phyloP scores from a whole-genome alignment of 306 rosid species.

The Gillenia trifoliata region DNA sequence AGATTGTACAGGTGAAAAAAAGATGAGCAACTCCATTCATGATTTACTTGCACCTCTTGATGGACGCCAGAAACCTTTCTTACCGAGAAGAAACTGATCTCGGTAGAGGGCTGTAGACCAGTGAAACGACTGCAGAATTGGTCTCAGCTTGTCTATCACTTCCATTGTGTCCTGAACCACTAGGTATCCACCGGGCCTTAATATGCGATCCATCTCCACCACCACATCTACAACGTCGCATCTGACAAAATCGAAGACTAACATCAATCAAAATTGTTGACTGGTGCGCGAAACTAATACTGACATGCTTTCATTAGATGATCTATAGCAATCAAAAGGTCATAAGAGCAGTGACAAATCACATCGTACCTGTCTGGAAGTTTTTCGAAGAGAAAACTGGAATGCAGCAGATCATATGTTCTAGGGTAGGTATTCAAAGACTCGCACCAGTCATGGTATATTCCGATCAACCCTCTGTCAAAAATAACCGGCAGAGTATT shows the following conservation, averaged over 20 bases:
- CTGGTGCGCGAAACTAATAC: neutral
- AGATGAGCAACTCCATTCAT: neutral
- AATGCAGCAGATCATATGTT: constrained; percentile 80
- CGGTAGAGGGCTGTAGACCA: constrained; percentile 55
- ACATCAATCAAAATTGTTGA: neutral
- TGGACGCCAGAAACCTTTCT: constrained; percentile 90
- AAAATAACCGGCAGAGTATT: constrained; percentile 64
- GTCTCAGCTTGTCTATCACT: constrained; percentile 49
- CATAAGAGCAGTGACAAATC: neutral
- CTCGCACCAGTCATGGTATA: constrained; percentile 97
- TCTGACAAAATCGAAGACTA: constrained; percentile 34
- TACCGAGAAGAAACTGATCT: constrained; percentile 59
- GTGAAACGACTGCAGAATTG: constrained; percentile 70
- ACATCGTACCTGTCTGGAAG: constrained; percentile 51
- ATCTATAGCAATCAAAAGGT: neutral
- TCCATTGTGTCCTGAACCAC: constrained; percentile 64
- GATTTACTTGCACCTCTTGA: constrained; percentile 1
- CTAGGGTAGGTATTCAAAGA: constrained; percentile 86
- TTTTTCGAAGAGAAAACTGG: constrained; percentile 62
- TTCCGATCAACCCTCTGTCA: constrained; percentile 84
- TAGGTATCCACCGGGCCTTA: constrained; percentile 83
- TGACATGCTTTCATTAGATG: neutral
- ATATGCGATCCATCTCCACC: constrained; percentile 73
- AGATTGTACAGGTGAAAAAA: constrained; percentile 1
- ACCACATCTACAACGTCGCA: constrained; percentile 58